Evolutionary conservation across 345 rosid species (phyloP), one percentile per base, ranked within the genome.

Genomic region (Bruguiera sexangula): DNA sequence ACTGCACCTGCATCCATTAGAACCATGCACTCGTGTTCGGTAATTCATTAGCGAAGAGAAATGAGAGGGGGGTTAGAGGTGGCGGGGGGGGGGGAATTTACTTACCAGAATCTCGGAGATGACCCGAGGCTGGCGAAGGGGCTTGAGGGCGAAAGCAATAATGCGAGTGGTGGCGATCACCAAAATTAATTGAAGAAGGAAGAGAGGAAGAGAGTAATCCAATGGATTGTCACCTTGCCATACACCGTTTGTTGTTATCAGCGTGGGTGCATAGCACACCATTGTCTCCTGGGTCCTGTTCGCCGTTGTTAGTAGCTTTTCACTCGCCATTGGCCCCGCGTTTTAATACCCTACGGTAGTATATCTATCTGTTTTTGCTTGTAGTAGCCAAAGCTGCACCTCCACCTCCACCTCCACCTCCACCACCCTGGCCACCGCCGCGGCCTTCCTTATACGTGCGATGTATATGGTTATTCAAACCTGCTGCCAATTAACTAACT

Each of bases 161-260:
- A 85, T 0, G 20, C 99, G 96, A 50, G 99, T 92, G 72, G 80
- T 63, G 31, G 82, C 70, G 8, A 95, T 92, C 19, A 94, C 86
- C 82, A 94, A 52, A 1, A 95, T 82, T 21, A 94, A 74, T 77
- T 94, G 98, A 63, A 94, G 68, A 74, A 95, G 85, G 83, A 95
- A 92, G 69, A 95, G 93, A 22, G 99, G 97, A 19, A 95, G 87
- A 55, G 99, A 84, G 70, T 85, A 92, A 69, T 95, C 92, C 13
- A 95, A 81, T 60, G 99, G 99, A 71, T 95, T 89, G 58, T 95
- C 99, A 3, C 99, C 99, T 71, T 95, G 97, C 97, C 99, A 95
- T 37, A 95, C 81, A 10, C 99, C 99, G 68, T 95, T 92, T 3
- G 97, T 92, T 3, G 96, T 92, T 64, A 95, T 86, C 97, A 92